Evolutionary conservation across 768 basidiomycete species (phyloP).

Genomic region (Mycena albidolilacea): DNA sequence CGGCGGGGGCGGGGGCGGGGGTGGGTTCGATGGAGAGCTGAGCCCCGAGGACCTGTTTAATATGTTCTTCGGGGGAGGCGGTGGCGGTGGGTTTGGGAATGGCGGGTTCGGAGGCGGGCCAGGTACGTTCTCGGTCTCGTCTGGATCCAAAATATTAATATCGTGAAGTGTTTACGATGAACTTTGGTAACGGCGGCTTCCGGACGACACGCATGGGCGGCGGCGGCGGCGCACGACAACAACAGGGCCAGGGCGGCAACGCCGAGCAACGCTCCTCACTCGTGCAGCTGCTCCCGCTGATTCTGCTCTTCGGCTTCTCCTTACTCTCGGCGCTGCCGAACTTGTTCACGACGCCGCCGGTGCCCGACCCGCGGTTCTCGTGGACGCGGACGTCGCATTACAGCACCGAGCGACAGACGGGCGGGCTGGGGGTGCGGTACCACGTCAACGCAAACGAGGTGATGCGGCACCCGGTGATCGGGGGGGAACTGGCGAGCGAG

Average conservation of each 20-base stretch:
- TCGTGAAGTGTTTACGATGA: slow-evolving; percentile 76
- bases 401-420: slow-evolving; percentile 81
- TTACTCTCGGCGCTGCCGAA: slow-evolving; percentile 85
- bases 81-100: slow-evolving; percentile 62
- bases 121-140: slow-evolving; percentile 49
- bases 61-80: slow-evolving; percentile 94
- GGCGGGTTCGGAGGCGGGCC: slow-evolving; percentile 64
- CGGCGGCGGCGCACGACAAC: slow-evolving; percentile 45
- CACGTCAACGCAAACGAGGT: slow-evolving; percentile 88
- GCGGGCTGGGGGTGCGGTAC: slow-evolving; percentile 80
- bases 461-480: slow-evolving; percentile 80
- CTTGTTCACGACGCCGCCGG: slow-evolving; percentile 74
- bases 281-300: slow-evolving; percentile 86
- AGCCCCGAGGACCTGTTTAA: slow-evolving; percentile 98
- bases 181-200: slow-evolving; percentile 90
- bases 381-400: slow-evolving; percentile 75
- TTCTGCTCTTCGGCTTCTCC: slow-evolving; percentile 89
- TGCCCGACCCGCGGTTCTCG: slow-evolving; percentile 86
- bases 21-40: slow-evolving; percentile 84
- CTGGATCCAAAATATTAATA: background rate
- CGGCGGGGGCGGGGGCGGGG: slow-evolving; percentile 60
- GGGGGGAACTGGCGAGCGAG: slow-evolving; percentile 75
- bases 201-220: slow-evolving; percentile 74
- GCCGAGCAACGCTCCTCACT: slow-evolving; percentile 73
- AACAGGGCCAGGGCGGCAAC: slow-evolving; percentile 51